phyloP scores from a whole-genome alignment of 1,284 basidiomycete genomes.

The Pseudomicrostroma phylloplanum region DNA sequence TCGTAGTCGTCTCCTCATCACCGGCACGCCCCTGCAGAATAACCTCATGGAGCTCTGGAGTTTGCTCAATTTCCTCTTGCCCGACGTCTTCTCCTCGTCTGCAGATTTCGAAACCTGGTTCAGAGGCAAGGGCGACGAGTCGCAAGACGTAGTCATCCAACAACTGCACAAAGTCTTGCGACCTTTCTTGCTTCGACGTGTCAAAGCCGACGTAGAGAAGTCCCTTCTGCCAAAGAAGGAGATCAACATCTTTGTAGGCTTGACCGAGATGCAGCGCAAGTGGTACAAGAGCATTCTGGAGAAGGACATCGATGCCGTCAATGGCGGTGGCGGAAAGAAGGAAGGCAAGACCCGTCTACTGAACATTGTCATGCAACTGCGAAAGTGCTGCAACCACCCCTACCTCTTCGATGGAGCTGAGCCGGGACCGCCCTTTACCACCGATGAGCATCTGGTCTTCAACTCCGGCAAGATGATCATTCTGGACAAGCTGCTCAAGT shows the following conservation, averaged over 20 bases:
- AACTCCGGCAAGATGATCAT: constrained; percentile 98
- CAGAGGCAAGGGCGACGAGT: constrained; percentile 59
- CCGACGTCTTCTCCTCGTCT: constrained; percentile 55
- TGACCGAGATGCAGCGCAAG: constrained; percentile 96
- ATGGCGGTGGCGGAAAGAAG: constrained; percentile 66
- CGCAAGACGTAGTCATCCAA: constrained; percentile 75
- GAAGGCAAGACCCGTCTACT: constrained; percentile 95
- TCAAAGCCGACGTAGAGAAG: constrained; percentile 97
- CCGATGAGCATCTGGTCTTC: constrained; percentile 90
- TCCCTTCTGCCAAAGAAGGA: constrained; percentile 95
- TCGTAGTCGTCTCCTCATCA: constrained; percentile 84
- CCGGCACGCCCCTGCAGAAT: constrained; percentile 95
- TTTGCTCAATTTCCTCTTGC: constrained; percentile 70
- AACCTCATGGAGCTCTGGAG: constrained; percentile 96
- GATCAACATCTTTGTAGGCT: constrained; percentile 95
- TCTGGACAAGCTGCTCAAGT: constrained; percentile 79
- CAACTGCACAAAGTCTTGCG: constrained; percentile 94
- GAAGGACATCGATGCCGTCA: constrained; percentile 98
- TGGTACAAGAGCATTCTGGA: constrained; percentile 76
- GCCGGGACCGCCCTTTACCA: constrained; percentile 96
- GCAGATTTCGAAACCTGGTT: constrained; percentile 68
- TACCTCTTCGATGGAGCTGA: constrained; percentile 59
- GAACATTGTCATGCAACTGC: constrained; percentile 98
- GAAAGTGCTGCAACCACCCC: constrained; percentile 59
- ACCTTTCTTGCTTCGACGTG: constrained; percentile 86